Conservation (phyloP, 371 early-diverging fungal genomes). For the Dichotomocladium elegans region DNA sequence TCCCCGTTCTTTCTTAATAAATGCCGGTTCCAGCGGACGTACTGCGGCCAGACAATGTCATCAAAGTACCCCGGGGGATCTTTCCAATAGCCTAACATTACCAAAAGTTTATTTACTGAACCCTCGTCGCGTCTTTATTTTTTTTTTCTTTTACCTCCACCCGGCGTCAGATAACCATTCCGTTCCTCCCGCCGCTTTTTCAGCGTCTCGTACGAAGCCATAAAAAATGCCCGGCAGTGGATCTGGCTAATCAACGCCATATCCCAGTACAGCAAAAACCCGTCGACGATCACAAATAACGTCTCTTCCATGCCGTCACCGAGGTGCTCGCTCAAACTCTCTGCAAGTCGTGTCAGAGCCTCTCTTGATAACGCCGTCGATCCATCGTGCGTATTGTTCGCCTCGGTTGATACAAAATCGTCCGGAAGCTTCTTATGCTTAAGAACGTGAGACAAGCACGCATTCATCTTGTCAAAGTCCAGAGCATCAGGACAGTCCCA, state of each 20-base stretch:
- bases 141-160: conserved; percentile 47
- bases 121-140: too few relatives aligned
- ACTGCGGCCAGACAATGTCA: conserved; percentile 81
- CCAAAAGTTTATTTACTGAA: background rate
- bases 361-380: conserved; percentile 5
- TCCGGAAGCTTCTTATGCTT: conserved; percentile 36
- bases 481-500: conserved; percentile 88
- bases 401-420: conserved; percentile 44
- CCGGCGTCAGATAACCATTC: conserved; percentile 69
- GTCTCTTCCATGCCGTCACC: too few relatives aligned
- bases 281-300: conserved; percentile 72
- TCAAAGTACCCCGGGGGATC: conserved; percentile 90
- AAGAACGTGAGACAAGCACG: conserved; percentile 33
- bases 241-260: conserved; percentile 28
- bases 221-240: conserved; percentile 63
- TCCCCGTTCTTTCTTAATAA: conserved; percentile 9
- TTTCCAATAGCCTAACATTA: conserved; percentile 59
- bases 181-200: conserved; percentile 65
- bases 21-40: conserved; percentile 49
- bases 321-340: background rate
- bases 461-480: conserved; percentile 52
- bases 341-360: background rate
- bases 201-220: conserved; percentile 57
- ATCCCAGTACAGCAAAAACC: conserved; percentile 71
- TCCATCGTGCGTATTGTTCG: conserved; percentile 45